Conservation (phyloP, 2,329 filamentous ascomycete species). For the Fusarium nisikadoi region DNA sequence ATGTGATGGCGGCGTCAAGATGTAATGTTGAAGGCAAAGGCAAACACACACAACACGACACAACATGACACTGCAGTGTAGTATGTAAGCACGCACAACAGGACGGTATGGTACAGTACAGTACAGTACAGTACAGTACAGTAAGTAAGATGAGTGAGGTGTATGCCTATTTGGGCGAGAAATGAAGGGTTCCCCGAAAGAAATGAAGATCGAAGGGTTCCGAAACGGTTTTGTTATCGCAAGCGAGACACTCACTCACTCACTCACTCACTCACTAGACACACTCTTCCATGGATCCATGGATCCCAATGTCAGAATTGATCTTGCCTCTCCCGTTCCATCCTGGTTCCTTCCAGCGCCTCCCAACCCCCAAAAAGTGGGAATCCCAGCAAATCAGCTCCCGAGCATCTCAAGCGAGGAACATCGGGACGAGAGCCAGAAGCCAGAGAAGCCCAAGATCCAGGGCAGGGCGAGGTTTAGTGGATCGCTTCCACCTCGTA, state of each 20-base stretch:
- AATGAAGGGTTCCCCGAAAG: slow-evolving; percentile 13
- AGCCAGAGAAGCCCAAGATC: slow-evolving; percentile 3
- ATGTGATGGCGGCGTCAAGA: slow-evolving; percentile 14
- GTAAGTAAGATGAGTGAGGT: neutral
- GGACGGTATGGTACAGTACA: no score
- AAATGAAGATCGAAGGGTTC: slow-evolving; percentile 28
- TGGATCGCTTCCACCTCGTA: slow-evolving; percentile 25
- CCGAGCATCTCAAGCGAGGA: slow-evolving; percentile 15
- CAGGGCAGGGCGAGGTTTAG: slow-evolving; percentile 22
- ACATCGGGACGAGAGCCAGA: slow-evolving; percentile 27
- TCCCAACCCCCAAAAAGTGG: slow-evolving; percentile 36
- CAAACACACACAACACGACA: neutral
- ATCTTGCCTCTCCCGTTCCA: slow-evolving; percentile 30
- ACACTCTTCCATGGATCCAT: neutral
- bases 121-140: neutral
- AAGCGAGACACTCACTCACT: slow-evolving; percentile 17
- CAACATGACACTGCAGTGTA: neutral
- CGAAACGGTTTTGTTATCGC: slow-evolving; percentile 37
- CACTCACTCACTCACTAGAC: neutral
- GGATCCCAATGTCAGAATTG: slow-evolving; percentile 10
- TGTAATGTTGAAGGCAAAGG: neutral
- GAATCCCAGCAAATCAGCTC: slow-evolving; percentile 23
- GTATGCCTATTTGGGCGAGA: slow-evolving; percentile 8
- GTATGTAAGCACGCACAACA: neutral
- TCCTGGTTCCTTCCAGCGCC: slow-evolving; percentile 14